Conservation (phyloP, 129 eudicot genomes). For the Flaveria sonorensis region DNA sequence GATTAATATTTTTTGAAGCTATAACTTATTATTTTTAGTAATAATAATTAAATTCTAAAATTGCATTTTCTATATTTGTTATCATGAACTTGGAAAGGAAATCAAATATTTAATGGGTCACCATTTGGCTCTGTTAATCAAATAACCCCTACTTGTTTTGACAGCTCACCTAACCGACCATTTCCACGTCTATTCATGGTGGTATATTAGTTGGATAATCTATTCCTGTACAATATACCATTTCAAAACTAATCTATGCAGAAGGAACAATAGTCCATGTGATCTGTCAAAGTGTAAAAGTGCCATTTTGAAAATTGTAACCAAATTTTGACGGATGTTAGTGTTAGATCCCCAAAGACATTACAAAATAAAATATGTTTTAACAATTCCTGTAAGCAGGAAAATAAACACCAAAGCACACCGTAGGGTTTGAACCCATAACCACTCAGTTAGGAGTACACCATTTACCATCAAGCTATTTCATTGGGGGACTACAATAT, state of each 20-base stretch:
- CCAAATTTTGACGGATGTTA: too few relatives aligned
- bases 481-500: too few relatives aligned
- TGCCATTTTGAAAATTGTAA: too few relatives aligned
- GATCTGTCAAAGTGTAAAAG: too few relatives aligned
- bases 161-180: neutral
- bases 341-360: too few relatives aligned
- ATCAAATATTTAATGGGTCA: neutral
- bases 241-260: neutral
- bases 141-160: neutral
- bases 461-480: too few relatives aligned
- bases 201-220: conserved; percentile 4
- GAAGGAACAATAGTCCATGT: neutral
- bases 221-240: neutral
- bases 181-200: neutral
- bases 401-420: neutral
- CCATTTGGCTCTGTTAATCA: neutral
- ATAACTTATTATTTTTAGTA: neutral
- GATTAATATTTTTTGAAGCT: neutral
- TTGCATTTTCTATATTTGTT: neutral
- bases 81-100: neutral
- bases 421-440: too few relatives aligned
- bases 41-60: neutral
- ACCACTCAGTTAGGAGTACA: too few relatives aligned
- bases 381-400: too few relatives aligned
- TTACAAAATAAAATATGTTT: too few relatives aligned